phyloP scores from a whole-genome alignment of 2,329 filamentous ascomycete species.

The Trichophyton rubrum region DNA sequence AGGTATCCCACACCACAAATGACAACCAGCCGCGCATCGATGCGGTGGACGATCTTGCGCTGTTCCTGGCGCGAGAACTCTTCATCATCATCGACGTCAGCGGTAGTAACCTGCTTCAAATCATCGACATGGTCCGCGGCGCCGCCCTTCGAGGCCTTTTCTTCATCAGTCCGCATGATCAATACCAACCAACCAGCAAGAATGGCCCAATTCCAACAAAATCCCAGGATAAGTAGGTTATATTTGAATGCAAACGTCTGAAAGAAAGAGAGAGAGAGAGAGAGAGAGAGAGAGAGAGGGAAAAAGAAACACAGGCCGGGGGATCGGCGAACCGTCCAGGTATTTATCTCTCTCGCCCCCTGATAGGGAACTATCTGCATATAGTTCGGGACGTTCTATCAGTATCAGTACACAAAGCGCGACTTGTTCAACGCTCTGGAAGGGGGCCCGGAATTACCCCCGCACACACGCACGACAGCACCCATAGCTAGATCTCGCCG shows the following conservation, averaged over 20 bases:
- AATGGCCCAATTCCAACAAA: too few species aligned
- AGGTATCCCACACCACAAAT: conserved; percentile 59
- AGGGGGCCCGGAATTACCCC: background rate
- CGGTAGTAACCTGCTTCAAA: background rate
- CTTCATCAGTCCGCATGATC: conserved; percentile 5
- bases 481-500: too few species aligned
- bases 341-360: too few species aligned
- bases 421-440: background rate
- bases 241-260: too few species aligned
- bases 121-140: conserved; percentile 9
- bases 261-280: too few species aligned
- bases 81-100: conserved; percentile 13
- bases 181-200: too few species aligned
- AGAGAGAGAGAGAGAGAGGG: too few species aligned
- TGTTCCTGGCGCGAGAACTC: conserved; percentile 49
- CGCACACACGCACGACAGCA: background rate
- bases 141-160: conserved; percentile 7
- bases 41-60: conserved; percentile 52
- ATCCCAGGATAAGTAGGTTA: too few species aligned
- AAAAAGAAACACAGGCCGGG: too few species aligned
- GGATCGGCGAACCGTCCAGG: too few species aligned
- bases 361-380: too few species aligned
- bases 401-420: background rate
- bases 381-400: too few species aligned
- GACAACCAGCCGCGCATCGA: conserved; percentile 54